These are phyloP conservation scores for Solanum medicagineum DNA, from an alignment of 257 asterid genomes.

Conservation along the genomic window DNA sequence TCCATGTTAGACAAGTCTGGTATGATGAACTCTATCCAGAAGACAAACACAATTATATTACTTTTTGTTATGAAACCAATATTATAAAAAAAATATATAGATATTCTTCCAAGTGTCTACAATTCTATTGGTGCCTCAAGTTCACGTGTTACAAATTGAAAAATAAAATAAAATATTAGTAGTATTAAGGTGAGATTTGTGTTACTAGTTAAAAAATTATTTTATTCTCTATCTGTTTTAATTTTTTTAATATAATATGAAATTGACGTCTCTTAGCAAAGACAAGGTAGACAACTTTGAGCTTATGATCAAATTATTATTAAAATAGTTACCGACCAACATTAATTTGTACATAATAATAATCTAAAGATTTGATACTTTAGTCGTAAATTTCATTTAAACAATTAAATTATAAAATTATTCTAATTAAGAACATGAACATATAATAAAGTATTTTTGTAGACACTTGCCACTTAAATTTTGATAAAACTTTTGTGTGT, in stretches of 20 bases:
- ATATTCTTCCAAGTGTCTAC: not conserved
- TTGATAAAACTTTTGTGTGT: too few relatives aligned
- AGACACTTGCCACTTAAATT: too few relatives aligned
- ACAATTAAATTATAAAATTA: not conserved
- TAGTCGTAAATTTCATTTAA: not conserved
- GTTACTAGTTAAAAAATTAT: not conserved
- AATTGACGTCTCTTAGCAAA: not conserved
- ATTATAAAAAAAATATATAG: not conserved
- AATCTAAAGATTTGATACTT: not conserved
- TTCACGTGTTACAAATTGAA: not conserved
- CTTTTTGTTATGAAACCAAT: not conserved
- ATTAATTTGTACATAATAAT: not conserved
- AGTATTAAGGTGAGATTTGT: not conserved
- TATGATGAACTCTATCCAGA: too few relatives aligned
- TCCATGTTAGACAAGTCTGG: fast-evolving
- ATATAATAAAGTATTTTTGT: too few relatives aligned
- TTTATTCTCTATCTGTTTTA: not conserved
- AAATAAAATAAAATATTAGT: not conserved
- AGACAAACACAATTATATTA: too few relatives aligned
- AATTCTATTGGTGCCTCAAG: not conserved
- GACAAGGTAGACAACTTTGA: not conserved
- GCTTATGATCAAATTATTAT: not conserved
- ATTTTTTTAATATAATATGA: not conserved
- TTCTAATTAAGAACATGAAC: not conserved
- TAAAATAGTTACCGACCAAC: not conserved